Conservation (phyloP, 345 rosid species). For the Carallia pectinifolia region DNA sequence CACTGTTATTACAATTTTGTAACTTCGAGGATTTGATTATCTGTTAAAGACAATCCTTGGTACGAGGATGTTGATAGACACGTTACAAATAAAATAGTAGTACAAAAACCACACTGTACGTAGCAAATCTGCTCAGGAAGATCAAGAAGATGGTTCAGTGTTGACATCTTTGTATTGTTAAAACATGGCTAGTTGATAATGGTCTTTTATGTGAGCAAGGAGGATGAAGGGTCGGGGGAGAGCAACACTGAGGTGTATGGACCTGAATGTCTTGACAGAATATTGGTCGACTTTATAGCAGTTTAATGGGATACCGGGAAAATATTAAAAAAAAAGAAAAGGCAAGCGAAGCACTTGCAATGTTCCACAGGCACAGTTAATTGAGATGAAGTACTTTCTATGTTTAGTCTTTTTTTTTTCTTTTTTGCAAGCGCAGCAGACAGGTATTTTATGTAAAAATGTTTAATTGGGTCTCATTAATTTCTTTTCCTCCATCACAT, state of each 20-base stretch:
- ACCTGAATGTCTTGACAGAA: constrained; percentile 15
- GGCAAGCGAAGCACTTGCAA: background rate
- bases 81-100: constrained; percentile 81
- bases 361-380: too few species aligned
- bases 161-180: constrained; percentile 37
- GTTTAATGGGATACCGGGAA: background rate
- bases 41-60: too few species aligned
- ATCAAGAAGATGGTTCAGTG: constrained; percentile 59
- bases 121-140: constrained; percentile 91
- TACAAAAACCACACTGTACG: constrained; percentile 91
- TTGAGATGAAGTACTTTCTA: too few species aligned
- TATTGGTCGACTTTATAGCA: constrained; percentile 22
- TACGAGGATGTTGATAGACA: too few species aligned
- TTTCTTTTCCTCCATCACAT: too few species aligned
- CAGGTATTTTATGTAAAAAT: too few species aligned
- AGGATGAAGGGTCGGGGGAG: constrained; percentile 1
- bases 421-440: too few species aligned
- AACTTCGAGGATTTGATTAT: too few species aligned
- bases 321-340: background rate
- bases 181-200: too few species aligned
- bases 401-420: too few species aligned
- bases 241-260: constrained; percentile 2
- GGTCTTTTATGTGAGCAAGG: background rate
- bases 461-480: too few species aligned
- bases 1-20: too few species aligned